Conservation (phyloP, 2,329 filamentous ascomycete species). For the Didymellaceae sp. region DNA sequence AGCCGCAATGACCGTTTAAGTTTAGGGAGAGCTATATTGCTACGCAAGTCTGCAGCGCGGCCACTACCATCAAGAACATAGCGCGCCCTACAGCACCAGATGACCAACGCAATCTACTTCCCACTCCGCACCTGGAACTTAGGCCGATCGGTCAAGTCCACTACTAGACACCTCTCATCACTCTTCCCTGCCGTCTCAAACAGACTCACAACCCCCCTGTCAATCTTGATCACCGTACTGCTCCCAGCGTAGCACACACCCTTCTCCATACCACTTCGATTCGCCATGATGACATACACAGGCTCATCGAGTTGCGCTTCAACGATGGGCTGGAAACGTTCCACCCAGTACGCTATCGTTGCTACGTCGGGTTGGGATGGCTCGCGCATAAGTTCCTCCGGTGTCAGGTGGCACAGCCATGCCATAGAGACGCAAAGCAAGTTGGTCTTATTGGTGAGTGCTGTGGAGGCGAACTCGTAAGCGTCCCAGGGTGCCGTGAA, state of each 20-base stretch:
- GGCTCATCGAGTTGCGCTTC: slow-evolving; percentile 52
- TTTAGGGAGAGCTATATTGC: no score
- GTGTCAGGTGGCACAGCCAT: slow-evolving; percentile 68
- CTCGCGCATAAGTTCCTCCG: slow-evolving; percentile 58
- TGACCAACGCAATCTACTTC: slow-evolving; percentile 1
- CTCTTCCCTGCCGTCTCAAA: slow-evolving; percentile 75
- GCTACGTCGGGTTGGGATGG: slow-evolving; percentile 69
- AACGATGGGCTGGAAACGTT: slow-evolving; percentile 68
- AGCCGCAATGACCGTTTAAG: no score
- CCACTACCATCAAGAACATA: no score
- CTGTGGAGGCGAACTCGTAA: slow-evolving; percentile 65
- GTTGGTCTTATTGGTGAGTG: slow-evolving; percentile 63
- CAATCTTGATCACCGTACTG: slow-evolving; percentile 72
- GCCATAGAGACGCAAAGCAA: slow-evolving; percentile 78
- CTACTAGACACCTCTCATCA: slow-evolving; percentile 70
- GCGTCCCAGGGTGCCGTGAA: slow-evolving; percentile 64
- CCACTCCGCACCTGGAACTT: slow-evolving; percentile 45
- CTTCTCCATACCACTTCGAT: slow-evolving; percentile 71
- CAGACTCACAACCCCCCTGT: slow-evolving; percentile 68
- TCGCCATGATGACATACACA: slow-evolving; percentile 73
- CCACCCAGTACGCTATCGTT: slow-evolving; percentile 77
- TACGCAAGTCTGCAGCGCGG: no score
- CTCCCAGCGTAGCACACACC: slow-evolving; percentile 75
- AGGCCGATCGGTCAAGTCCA: slow-evolving; percentile 63
- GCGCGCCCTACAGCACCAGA: neutral